phyloP scores from a whole-genome alignment of 768 basidiomycete genomes.

The Candolleomyces aberdarensis region DNA sequence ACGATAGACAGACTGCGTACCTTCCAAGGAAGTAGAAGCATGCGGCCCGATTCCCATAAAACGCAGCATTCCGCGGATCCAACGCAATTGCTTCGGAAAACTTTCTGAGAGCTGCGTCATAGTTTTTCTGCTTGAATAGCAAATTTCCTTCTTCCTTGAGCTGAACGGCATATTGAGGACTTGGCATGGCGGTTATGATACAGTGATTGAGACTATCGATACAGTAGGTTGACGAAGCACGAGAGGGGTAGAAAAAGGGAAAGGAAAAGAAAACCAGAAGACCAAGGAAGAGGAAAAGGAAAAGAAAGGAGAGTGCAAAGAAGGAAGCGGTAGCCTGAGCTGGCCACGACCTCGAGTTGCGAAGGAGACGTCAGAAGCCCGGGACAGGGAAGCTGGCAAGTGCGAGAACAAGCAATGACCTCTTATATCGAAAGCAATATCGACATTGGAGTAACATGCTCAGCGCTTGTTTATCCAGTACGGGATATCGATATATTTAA shows the following conservation, averaged over 20 bases:
- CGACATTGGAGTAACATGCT: neutral
- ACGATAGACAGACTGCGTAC: conserved; percentile 13
- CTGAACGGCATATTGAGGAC: neutral
- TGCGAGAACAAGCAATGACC: neutral
- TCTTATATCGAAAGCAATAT: neutral
- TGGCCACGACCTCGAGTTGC: neutral
- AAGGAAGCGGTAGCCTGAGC: neutral
- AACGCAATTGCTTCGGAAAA: conserved; percentile 31
- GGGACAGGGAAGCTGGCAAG: neutral
- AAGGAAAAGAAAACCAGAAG: neutral
- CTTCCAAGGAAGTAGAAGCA: conserved; percentile 23
- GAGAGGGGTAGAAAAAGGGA: neutral
- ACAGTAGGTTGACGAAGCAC: neutral
- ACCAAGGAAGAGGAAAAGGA: neutral
- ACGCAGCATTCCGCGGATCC: conserved; percentile 29
- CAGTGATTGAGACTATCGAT: neutral
- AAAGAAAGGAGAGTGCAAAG: neutral
- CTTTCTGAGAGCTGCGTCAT: conserved; percentile 22
- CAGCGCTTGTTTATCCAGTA: neutral
- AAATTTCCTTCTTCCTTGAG: conserved; percentile 36
- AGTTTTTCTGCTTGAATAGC: conserved; percentile 27
- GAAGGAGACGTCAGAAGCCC: neutral
- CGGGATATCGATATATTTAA: neutral
- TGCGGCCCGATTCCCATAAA: conserved; percentile 37
- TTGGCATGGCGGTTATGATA: neutral